These are phyloP conservation scores for Aspergillus campestris DNA, from an alignment of 495 filamentous ascomycete species.

Conservation along the genomic window DNA sequence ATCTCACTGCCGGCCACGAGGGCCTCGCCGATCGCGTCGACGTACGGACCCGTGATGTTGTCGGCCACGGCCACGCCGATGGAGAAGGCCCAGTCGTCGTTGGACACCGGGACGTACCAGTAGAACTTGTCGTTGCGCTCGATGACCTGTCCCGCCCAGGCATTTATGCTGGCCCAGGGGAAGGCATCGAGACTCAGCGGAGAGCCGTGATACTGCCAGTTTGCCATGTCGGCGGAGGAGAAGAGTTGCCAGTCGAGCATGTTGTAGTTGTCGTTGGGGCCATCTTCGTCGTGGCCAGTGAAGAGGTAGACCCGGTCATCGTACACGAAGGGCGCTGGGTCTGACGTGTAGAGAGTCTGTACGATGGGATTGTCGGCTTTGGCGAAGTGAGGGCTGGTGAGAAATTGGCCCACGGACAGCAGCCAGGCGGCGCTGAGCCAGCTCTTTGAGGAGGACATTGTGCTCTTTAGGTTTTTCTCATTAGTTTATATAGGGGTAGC, in stretches of 20 bases:
- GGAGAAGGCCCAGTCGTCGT: conserved; percentile 13
- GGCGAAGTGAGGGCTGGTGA: no score
- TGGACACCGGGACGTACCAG: conserved; percentile 17
- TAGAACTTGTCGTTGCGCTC: conserved; percentile 24
- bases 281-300: conserved; percentile 20
- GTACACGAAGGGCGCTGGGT: conserved; percentile 21
- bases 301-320: conserved; percentile 23
- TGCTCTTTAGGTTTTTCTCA: no score
- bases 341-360: conserved; percentile 19
- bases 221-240: conserved; percentile 23
- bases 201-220: conserved; percentile 20
- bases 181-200: conserved; percentile 11
- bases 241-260: conserved; percentile 23
- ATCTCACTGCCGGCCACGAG: conserved; percentile 19
- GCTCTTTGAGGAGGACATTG: no score
- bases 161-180: conserved; percentile 7
- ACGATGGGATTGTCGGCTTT: not conserved
- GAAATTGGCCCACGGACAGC: no score
- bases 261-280: conserved; percentile 14
- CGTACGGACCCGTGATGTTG: conserved; percentile 22
- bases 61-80: conserved; percentile 20
- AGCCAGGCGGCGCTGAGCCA: no score
- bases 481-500: no score
- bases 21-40: conserved; percentile 18
- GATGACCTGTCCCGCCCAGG: conserved; percentile 18